Conservation (phyloP, 805 yeast genomes). For the Cyberlindnera euphorbiiphila region DNA sequence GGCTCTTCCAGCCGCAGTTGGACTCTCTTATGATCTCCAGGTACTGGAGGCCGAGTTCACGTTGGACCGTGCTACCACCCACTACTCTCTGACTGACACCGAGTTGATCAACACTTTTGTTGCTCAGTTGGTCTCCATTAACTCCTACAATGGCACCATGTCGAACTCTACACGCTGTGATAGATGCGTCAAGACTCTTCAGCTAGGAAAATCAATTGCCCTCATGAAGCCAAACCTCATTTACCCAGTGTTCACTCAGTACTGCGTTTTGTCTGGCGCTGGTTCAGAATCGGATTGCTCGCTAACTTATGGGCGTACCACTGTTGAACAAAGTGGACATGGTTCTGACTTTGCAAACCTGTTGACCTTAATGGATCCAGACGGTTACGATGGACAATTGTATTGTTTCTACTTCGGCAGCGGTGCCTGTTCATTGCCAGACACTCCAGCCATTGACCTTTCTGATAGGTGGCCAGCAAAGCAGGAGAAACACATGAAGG, state of each 20-base stretch:
- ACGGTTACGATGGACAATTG: slow-evolving; percentile 52
- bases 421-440: slow-evolving; percentile 48
- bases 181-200: no score
- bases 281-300: no score
- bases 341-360: slow-evolving; percentile 50
- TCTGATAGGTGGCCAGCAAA: slow-evolving; percentile 42
- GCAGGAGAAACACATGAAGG: slow-evolving; percentile 36
- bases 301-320: no score
- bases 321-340: no score
- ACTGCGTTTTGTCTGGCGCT: no score
- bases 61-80: not conserved
- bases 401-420: slow-evolving; percentile 52
- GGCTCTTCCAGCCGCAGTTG: not conserved
- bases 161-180: not conserved
- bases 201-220: no score
- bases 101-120: not conserved
- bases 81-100: not conserved
- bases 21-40: not conserved
- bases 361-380: slow-evolving; percentile 47
- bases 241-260: no score
- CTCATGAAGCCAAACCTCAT: no score
- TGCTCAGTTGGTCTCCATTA: not conserved
- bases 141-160: not conserved
- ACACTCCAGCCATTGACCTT: slow-evolving; percentile 45
- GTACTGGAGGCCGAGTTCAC: not conserved